Base-by-base conservation (phyloP, 208 protist genomes). In the Lotmaria passim region DNA sequence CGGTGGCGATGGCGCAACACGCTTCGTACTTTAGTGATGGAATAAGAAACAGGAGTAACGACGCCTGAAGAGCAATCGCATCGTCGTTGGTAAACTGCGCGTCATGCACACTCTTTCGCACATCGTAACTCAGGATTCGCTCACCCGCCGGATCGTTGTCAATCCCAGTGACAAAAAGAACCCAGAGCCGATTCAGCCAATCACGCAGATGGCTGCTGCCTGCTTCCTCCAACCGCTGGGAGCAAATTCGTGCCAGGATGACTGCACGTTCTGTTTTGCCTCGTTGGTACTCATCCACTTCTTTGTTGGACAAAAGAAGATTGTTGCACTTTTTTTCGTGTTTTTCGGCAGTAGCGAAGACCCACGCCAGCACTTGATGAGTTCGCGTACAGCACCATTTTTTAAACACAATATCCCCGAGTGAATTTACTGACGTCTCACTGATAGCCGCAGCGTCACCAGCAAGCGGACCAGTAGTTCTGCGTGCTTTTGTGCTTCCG, bases 371-470 rank as follows among this genome's bases (percentile, higher is more conserved):
- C 11, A 91, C 77, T 57, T 91, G 78, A 75, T 93, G 83, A 10
- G 72, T 81, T n/a, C 87, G 71, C 23, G 56, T 72, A 50, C 90
- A 93, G 47, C 72, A 73, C 90, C 87, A 93, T 50, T 73, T 77
- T 69, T 86, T 87, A 10, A 68, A 44, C 10, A 93, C 69, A 12
- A 93, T 71, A 60, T 95, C 90, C 8, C 78, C 85, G 60, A 95
- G 26, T 10, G 82, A 74, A 17, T 72, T 63, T 10, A 83, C 26
- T 19, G 43, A 26, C 4, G 38, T 34, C 17, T 14, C 43, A 26
- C 47, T 58, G 3, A 7, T 34, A n/a, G 28, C 66, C 5, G 41
- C 50, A 30, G 44, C 39, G 28, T 52, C 26, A 7, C n/a, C 26
- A 43, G 28, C 21, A 15, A 15, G 15, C 3, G 28, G 44, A 1